Percentiles rank a stretch among this genome's conserved stretches.
Conservation (phyloP, 2,329 filamentous ascomycete genomes). For the Onygenales sp. region DNA sequence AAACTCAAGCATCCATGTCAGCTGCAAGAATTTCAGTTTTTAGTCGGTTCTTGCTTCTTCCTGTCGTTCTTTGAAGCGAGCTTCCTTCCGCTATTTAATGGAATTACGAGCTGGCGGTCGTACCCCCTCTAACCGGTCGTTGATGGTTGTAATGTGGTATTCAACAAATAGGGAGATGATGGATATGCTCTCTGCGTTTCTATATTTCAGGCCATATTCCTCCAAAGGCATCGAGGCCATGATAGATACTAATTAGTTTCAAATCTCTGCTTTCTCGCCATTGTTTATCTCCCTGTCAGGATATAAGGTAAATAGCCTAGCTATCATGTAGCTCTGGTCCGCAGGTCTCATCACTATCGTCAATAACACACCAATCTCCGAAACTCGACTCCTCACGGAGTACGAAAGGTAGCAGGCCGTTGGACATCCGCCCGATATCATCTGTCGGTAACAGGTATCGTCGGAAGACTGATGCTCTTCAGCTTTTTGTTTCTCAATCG, state of each 20-base stretch:
- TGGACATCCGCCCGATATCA: conserved; percentile 48
- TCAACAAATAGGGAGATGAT: conserved; percentile 51
- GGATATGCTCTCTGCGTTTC: conserved; percentile 47
- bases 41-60: conserved; percentile 43
- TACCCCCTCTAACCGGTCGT: conserved; percentile 49
- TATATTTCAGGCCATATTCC: conserved; percentile 48
- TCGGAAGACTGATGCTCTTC: conserved; percentile 54
- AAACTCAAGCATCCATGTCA: conserved; percentile 39
- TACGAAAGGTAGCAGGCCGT: conserved; percentile 38
- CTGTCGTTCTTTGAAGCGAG: conserved; percentile 46
- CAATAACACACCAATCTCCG: conserved; percentile 44
- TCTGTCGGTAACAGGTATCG: conserved; percentile 54
- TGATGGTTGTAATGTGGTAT: conserved; percentile 59
- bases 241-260: conserved; percentile 35
- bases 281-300: conserved; percentile 4
- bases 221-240: conserved; percentile 33
- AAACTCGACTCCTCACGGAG: conserved; percentile 40
- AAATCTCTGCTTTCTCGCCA: conserved; percentile 11
- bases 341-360: conserved; percentile 52
- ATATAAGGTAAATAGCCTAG: neutral
- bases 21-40: conserved; percentile 36
- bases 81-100: conserved; percentile 36
- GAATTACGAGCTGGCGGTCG: conserved; percentile 40
- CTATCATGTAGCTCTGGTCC: conserved; percentile 37
- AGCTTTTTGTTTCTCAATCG: conserved; percentile 49